These are phyloP conservation scores for Datura wrightii DNA, from an alignment of 257 asterid genomes.

Conservation along the genomic window DNA sequence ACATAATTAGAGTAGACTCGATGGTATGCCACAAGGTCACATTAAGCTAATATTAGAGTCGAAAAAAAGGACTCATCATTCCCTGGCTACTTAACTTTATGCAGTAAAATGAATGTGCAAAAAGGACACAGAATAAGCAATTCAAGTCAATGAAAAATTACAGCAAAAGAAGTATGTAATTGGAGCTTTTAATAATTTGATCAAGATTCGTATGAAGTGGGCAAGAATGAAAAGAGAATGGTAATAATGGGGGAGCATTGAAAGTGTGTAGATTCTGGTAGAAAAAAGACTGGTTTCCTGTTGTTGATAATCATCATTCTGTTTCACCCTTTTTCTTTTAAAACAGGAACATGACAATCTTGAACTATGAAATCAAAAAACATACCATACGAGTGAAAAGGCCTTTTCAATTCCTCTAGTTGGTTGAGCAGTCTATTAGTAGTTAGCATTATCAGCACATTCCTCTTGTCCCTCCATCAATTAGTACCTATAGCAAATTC, in stretches of 20 bases:
- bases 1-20: not conserved
- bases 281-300: constrained; percentile 39
- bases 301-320: constrained; percentile 43
- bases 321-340: constrained; percentile 31
- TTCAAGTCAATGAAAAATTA: not conserved
- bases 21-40: not conserved
- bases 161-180: constrained; percentile 16
- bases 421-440: constrained; percentile 58
- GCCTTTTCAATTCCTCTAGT: constrained; percentile 42
- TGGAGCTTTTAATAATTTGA: constrained; percentile 26
- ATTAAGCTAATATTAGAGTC: not conserved
- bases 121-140: not conserved
- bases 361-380: constrained; percentile 37
- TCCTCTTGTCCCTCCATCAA: constrained; percentile 36
- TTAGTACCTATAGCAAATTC: constrained; percentile 34
- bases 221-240: constrained; percentile 20
- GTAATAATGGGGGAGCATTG: constrained; percentile 49
- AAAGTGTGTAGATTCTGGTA: constrained; percentile 53
- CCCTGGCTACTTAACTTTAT: constrained; percentile 10
- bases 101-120: not conserved
- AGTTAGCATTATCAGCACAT: constrained; percentile 37
- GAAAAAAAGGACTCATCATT: not conserved
- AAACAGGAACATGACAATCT: constrained; percentile 38
- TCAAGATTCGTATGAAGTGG: constrained; percentile 16
- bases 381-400: constrained; percentile 36